Conservation (phyloP, 495 filamentous ascomycete genomes). For the Platismatia glauca region DNA sequence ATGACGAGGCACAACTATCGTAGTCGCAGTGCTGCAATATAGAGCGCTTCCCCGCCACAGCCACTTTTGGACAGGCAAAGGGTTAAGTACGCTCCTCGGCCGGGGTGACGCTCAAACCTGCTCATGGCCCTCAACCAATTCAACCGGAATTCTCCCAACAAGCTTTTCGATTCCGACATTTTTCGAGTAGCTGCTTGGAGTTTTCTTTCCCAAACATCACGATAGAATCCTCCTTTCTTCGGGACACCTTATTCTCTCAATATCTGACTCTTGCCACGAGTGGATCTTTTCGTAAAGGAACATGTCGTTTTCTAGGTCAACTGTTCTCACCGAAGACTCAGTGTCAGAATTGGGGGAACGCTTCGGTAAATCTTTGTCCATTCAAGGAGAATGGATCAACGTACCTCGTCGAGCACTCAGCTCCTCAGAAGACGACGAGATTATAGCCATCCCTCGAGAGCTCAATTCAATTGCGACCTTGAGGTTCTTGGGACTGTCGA, state of each 20-base stretch:
- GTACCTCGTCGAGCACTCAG: background rate
- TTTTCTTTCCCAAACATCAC: too few relatives aligned
- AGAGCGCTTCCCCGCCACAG: conserved; percentile 13
- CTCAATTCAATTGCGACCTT: background rate
- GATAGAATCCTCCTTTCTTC: too few relatives aligned
- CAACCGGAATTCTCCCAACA: too few relatives aligned
- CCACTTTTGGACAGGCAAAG: background rate
- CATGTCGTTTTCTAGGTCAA: background rate
- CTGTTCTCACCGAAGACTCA: background rate
- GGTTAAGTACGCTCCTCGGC: too few relatives aligned
- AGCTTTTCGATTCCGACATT: too few relatives aligned
- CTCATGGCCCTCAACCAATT: too few relatives aligned
- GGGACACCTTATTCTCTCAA: too few relatives aligned
- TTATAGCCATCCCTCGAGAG: background rate
- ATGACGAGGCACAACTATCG: background rate
- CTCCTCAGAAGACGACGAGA: background rate
- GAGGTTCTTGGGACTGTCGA: background rate
- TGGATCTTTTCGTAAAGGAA: background rate
- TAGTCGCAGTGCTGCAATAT: conserved; percentile 1
- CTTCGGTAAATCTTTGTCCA: background rate
- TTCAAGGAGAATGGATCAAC: background rate
- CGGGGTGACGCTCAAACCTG: too few relatives aligned
- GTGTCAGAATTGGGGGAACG: background rate
- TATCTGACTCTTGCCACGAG: too few relatives aligned
- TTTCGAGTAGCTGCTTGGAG: too few relatives aligned